Base-by-base conservation (phyloP, 176 grass and related monocot species). In the Leersia perrieri region DNA sequence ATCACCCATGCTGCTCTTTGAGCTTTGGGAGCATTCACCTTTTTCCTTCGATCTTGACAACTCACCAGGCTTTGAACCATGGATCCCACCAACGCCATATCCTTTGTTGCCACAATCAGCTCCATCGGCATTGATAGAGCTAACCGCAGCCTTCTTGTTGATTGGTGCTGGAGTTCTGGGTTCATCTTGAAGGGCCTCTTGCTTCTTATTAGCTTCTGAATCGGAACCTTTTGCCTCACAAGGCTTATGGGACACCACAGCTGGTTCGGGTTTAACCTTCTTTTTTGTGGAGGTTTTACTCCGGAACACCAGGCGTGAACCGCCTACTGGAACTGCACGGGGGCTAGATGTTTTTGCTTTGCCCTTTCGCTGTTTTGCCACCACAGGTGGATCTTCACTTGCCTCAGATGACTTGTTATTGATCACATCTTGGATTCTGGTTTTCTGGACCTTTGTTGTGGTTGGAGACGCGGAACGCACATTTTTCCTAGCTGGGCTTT, bases 361-460 rank as follows among this genome's bases (percentile, higher is more conserved):
- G 0, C 91, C 97, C 77, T 92, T 99, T 28, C 88, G 93, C 62
- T 94, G 88, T 25, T 61, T 90, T 9, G 38, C 58, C 41, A 28
- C 61, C 11, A 23, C 5, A 68, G 45, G 69, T 35, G 67, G 26
- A 73, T 86, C 82, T 70, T 89, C 75, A 60, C 13, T 76, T 60
- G 34, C 63, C 68, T 93, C 84, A 66, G 73, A 84, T 55, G 83
- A 80, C 14, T 80, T 81, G 7, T 80, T 86, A 60, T 68, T 80
- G 78, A 99, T 93, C 28, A 96, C 97, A 88, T 96, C 97, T 87
- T 99, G 97, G 68, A 99, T 99, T 73, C 93, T 93, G 60, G 94
- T 90, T 71, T 92, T 99, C n/a, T 88, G 82, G 22, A 83, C 79
- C 82, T 86, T 91, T 5, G 57, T 23, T 61, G 44, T 44, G 51